phyloP scores from a whole-genome alignment of 2,329 filamentous ascomycete genomes.

The Leptographium flavum region DNA sequence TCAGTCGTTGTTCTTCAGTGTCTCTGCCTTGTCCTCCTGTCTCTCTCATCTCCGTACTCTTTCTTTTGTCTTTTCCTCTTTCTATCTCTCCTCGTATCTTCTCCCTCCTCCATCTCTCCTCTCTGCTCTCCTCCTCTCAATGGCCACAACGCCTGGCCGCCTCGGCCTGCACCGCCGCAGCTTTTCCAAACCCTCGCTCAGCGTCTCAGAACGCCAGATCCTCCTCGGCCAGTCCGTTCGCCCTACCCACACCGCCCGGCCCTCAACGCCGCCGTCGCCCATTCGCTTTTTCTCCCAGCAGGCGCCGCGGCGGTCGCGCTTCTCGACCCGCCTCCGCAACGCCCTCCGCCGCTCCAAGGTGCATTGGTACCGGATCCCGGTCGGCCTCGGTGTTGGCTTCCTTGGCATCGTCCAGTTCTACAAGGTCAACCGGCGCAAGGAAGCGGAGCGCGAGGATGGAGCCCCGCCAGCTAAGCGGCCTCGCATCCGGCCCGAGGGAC shows the following conservation, averaged over 20 bases:
- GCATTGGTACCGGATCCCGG: slow-evolving; percentile 82
- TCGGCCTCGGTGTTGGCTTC: slow-evolving; percentile 73
- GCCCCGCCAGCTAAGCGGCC: slow-evolving; percentile 34
- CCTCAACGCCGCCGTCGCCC: slow-evolving; percentile 3
- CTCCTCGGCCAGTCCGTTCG: slow-evolving; percentile 6
- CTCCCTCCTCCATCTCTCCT: not conserved
- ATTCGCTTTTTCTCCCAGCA: slow-evolving; percentile 26
- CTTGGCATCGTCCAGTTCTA: slow-evolving; percentile 75
- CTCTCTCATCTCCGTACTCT: no score
- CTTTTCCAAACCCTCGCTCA: slow-evolving; percentile 9
- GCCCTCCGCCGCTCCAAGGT: slow-evolving; percentile 42
- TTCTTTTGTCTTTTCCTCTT: not conserved
- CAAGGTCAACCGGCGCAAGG: slow-evolving; percentile 47
- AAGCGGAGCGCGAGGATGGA: slow-evolving; percentile 33
- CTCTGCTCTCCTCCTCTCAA: slow-evolving; percentile 2
- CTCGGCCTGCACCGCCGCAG: slow-evolving; percentile 12
- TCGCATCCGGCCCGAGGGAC: slow-evolving; percentile 65
- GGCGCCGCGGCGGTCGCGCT: slow-evolving; percentile 31
- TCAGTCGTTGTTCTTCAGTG: no score
- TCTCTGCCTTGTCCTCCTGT: no score
- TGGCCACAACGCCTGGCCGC: slow-evolving; percentile 11
- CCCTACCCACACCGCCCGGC: not conserved
- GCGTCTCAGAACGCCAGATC: slow-evolving; percentile 10
- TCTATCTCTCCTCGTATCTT: not conserved
- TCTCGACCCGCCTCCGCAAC: slow-evolving; percentile 35